Conservation (phyloP, 371 early-diverging fungal species). For the Capniomyces stellatus region DNA sequence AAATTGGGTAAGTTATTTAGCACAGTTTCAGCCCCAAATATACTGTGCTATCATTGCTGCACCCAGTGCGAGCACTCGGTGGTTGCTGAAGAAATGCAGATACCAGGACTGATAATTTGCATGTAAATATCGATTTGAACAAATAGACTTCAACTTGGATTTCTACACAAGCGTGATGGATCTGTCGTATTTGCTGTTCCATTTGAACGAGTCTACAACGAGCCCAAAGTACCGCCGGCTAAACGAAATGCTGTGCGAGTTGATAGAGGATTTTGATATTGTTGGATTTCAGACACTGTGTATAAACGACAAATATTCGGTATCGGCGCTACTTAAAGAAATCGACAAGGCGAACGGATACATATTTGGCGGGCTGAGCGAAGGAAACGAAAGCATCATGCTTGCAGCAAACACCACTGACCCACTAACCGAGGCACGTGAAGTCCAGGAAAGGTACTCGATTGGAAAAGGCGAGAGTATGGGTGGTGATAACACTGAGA, state of each 20-base stretch:
- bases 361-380: constrained; percentile 62
- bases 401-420: constrained; percentile 18
- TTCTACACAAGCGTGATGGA: constrained; percentile 90
- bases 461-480: constrained; percentile 1
- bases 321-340: constrained; percentile 49
- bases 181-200: constrained; percentile 50
- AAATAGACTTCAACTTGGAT: constrained; percentile 76
- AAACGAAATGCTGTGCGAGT: constrained; percentile 65
- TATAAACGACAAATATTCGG: constrained; percentile 72
- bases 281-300: constrained; percentile 80
- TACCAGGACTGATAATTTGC: no score
- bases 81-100: no score
- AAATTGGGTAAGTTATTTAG: constrained; percentile 34
- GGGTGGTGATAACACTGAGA: neutral
- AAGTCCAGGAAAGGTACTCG: constrained; percentile 17
- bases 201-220: constrained; percentile 38
- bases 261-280: constrained; percentile 77
- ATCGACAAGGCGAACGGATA: constrained; percentile 89
- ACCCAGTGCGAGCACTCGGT: no score
- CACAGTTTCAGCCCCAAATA: no score
- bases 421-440: constrained; percentile 15
- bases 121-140: no score
- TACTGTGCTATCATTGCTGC: no score
- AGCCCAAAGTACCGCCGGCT: constrained; percentile 42
- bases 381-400: constrained; percentile 63